These are phyloP conservation scores for Cyclotella atomus DNA, from an alignment of 108 stramenopile genomes.

Conservation along the genomic window DNA sequence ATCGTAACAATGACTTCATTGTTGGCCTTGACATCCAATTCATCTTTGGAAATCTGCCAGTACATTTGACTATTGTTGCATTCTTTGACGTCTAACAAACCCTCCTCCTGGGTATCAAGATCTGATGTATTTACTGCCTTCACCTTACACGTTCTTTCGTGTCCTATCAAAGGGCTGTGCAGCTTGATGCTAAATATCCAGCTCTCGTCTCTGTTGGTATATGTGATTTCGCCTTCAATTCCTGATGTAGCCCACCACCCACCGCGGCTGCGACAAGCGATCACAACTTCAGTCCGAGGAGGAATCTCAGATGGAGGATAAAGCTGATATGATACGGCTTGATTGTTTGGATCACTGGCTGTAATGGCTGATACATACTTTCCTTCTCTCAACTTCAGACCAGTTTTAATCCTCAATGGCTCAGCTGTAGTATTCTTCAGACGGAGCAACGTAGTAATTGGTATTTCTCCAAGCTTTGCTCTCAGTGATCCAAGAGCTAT, in stretches of 20 bases:
- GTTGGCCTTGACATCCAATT: conserved; percentile 3
- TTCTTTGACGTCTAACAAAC: neutral
- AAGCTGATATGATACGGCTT: neutral
- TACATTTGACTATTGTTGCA: neutral
- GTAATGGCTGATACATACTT: neutral
- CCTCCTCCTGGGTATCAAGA: neutral
- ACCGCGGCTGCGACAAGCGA: conserved; percentile 1
- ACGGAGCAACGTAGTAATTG: neutral
- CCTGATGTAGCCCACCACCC: neutral
- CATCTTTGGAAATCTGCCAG: conserved; percentile 1
- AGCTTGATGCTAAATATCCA: conserved; percentile 5
- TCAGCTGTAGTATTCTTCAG: neutral
- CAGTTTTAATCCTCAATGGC: neutral
- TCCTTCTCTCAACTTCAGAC: neutral
- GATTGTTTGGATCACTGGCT: neutral
- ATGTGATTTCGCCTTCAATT: conserved; percentile 1
- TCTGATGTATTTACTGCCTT: neutral
- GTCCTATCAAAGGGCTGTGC: neutral
- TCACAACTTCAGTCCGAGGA: neutral
- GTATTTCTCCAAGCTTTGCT: neutral
- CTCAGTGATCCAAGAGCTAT: neutral
- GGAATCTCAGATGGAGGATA: conserved; percentile 1
- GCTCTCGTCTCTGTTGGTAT: conserved; percentile 4
- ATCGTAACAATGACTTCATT: conserved; percentile 5
- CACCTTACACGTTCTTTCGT: neutral